phyloP scores from a whole-genome alignment of 129 eudicot genomes.

The Centaurea solstitialis region DNA sequence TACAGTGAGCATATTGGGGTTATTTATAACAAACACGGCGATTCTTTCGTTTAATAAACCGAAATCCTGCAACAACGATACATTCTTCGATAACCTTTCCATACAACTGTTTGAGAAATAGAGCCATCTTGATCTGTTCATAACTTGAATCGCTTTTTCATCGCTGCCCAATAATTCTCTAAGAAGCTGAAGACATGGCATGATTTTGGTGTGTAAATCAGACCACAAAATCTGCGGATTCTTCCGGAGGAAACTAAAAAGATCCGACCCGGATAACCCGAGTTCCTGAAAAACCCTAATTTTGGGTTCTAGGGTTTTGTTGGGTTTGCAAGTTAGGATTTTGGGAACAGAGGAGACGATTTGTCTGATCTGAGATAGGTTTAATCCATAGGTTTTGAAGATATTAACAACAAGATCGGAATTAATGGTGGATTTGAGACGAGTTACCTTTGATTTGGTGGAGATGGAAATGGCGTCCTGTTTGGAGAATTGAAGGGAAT shows the following conservation, averaged over 20 bases:
- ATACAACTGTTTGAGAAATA: neutral
- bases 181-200: conserved; percentile 26
- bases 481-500: conserved; percentile 38
- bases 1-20: conserved; percentile 15
- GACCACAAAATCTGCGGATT: conserved; percentile 20
- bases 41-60: conserved; percentile 38
- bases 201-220: conserved; percentile 26
- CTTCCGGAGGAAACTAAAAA: conserved; percentile 3
- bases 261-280: conserved; percentile 47
- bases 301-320: conserved; percentile 48
- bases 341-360: conserved; percentile 29
- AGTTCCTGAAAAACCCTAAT: conserved; percentile 38
- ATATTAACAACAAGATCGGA: conserved; percentile 25
- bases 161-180: conserved; percentile 32
- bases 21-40: neutral
- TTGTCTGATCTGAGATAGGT: conserved; percentile 34
- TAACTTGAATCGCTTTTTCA: conserved; percentile 28
- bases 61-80: conserved; percentile 11
- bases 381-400: conserved; percentile 31
- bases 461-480: conserved; percentile 37
- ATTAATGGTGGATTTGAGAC: conserved; percentile 31
- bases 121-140: conserved; percentile 29
- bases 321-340: conserved; percentile 28
- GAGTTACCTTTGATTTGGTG: conserved; percentile 23
- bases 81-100: conserved; percentile 21